These are phyloP conservation scores for Stephania yunnanensis DNA, from an alignment of 164 flowering plant species.

Conservation along the genomic window DNA sequence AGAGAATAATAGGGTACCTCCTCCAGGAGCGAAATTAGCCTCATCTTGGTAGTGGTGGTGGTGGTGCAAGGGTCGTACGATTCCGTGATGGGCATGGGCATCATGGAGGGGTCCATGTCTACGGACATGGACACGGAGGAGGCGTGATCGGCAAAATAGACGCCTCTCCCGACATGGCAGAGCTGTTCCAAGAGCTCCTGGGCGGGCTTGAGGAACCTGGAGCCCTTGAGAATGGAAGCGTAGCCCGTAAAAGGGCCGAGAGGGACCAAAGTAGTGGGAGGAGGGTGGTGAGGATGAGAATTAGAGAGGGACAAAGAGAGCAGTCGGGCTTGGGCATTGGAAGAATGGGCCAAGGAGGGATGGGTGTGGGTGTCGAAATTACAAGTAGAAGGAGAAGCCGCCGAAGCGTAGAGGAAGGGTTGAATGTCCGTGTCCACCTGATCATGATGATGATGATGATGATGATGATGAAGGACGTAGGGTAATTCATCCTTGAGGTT, in stretches of 20 bases:
- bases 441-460: too few species aligned
- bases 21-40: slow-evolving; percentile 60
- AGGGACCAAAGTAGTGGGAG: slow-evolving; percentile 36
- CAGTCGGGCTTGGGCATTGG: too few species aligned
- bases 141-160: slow-evolving; percentile 22
- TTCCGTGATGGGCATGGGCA: slow-evolving; percentile 21
- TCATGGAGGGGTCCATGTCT: too few species aligned
- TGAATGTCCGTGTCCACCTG: too few species aligned
- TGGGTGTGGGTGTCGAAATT: too few species aligned
- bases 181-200: slow-evolving; percentile 70
- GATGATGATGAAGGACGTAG: too few species aligned
- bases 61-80: too few species aligned
- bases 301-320: slow-evolving; percentile 10
- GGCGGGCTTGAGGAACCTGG: slow-evolving; percentile 80
- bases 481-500: too few species aligned
- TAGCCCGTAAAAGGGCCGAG: slow-evolving; percentile 86
- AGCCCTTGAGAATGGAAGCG: slow-evolving; percentile 63
- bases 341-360: too few species aligned
- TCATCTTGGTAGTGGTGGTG: slow-evolving; percentile 34
- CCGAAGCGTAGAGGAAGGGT: too few species aligned
- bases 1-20: slow-evolving; percentile 40
- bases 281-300: slow-evolving; percentile 20
- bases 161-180: slow-evolving; percentile 45
- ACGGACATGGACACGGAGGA: too few species aligned
- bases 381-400: too few species aligned